Evolutionary conservation across 2,329 filamentous ascomycete species (phyloP).

Genomic region (Cladosporium colombiae): DNA sequence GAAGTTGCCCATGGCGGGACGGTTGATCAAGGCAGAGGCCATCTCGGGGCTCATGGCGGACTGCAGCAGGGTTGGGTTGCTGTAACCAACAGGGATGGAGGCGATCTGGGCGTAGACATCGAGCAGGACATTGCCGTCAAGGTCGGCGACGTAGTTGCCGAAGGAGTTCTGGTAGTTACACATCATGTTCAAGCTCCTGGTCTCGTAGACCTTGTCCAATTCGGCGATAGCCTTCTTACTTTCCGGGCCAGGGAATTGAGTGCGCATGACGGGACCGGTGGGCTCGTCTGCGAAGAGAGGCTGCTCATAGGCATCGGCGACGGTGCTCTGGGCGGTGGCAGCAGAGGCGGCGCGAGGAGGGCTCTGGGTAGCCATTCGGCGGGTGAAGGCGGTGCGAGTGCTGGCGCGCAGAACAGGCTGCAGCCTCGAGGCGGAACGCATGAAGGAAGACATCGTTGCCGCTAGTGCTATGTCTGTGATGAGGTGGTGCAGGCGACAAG

Average conservation of each 20-base stretch:
- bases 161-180: slow-evolving; percentile 71
- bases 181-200: slow-evolving; percentile 80
- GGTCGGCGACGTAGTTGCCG: slow-evolving; percentile 79
- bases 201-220: slow-evolving; percentile 80
- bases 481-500: slow-evolving; percentile 1
- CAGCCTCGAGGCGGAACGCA: slow-evolving; percentile 36
- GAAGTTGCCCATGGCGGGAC: slow-evolving; percentile 88
- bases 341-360: slow-evolving; percentile 28
- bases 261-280: slow-evolving; percentile 54
- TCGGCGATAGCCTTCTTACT: slow-evolving; percentile 68
- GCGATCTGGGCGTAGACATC: slow-evolving; percentile 90
- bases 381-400: slow-evolving; percentile 21
- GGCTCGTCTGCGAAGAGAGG: slow-evolving; percentile 58
- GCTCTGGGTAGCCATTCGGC: slow-evolving; percentile 35
- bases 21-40: slow-evolving; percentile 79
- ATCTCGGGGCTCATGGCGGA: slow-evolving; percentile 76
- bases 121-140: slow-evolving; percentile 71
- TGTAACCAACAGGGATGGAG: slow-evolving; percentile 89
- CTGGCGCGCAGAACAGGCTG: slow-evolving; percentile 30
- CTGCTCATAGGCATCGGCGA: slow-evolving; percentile 31
- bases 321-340: slow-evolving; percentile 31
- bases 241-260: slow-evolving; percentile 73
- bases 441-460: slow-evolving; percentile 35
- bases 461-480: neutral
- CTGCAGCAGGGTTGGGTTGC: slow-evolving; percentile 74